A percentile compares a stretch with the other conserved stretches of the same genome.
phyloP scores from a whole-genome alignment of 2,329 filamentous ascomycete genomes.

The Waltergamsia citrina region DNA sequence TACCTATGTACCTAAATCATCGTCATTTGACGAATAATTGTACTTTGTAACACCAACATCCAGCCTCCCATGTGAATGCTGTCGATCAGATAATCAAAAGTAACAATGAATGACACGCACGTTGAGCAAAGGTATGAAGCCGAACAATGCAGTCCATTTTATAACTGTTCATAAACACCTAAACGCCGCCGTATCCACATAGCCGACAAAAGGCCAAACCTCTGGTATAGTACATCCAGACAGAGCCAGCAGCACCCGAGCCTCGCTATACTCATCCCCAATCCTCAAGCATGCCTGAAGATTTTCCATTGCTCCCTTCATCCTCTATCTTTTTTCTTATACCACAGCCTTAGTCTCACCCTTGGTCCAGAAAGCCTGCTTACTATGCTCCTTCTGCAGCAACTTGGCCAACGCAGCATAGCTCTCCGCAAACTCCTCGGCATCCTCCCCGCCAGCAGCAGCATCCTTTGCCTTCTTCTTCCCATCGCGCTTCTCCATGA shows the following conservation, averaged over 20 bases:
- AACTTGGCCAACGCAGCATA: conserved; percentile 59
- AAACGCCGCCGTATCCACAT: conserved; percentile 27
- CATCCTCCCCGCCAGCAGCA: conserved; percentile 36
- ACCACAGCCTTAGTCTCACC: conserved; percentile 23
- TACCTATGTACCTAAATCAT: background rate
- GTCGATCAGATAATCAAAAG: too few relatives aligned
- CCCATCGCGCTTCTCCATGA: conserved; percentile 47
- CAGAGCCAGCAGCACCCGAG: too few relatives aligned
- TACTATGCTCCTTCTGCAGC: conserved; percentile 54
- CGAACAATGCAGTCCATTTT: background rate
- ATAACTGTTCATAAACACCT: conserved; percentile 13
- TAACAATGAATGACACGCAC: background rate
- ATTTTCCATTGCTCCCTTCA: too few relatives aligned
- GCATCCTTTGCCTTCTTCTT: conserved; percentile 36
- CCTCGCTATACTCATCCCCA: conserved; percentile 9
- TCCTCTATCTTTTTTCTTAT: too few relatives aligned
- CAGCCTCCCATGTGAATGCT: too few relatives aligned
- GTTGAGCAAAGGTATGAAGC: background rate
- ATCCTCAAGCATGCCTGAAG: conserved; percentile 4
- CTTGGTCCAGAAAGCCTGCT: conserved; percentile 42
- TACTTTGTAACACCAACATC: background rate
- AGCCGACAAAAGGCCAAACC: conserved; percentile 15
- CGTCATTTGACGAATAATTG: background rate
- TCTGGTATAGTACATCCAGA: conserved; percentile 27
- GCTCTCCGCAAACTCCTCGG: conserved; percentile 51